Base-by-base conservation (phyloP, 352 stramenopile genomes). In the Globisporangium recalcitrans region DNA sequence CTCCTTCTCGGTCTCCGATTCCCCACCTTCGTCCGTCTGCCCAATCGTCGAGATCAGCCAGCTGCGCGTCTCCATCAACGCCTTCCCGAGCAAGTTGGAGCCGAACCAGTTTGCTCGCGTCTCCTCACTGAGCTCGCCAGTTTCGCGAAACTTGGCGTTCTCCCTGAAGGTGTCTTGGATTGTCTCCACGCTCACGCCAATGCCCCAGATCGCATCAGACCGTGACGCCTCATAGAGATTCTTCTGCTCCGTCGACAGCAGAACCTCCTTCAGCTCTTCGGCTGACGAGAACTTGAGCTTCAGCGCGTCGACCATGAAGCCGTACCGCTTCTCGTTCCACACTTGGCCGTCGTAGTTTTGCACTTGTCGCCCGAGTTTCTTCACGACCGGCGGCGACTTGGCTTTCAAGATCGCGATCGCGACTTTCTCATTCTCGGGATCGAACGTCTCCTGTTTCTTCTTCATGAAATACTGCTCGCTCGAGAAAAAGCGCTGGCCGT, bases 401-500 rank as follows among this genome's bases (percentile, higher is more conserved):
- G 77, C 75, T 27, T 68, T 69, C 4, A 87, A 52, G 19, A 89
- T 81, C 10, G 71, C 64, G 27, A 76, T n/a, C 1, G 77, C 77
- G 31, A 87, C 48, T 19, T 52, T 1, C 1, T 63, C 40, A 22
- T 89, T 89, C 1, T 69, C 46, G 1, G 69, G 69, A 38, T 89
- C 80, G 54, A 87, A 89, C 22, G 71, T 65, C 47, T 89, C 80
- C 62, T 89, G 80, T 67, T 89, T 89, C 24, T 66, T 55, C 77
- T 89, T 89, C 76, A 87, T 87, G 42, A 89, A 87, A 52, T 62
- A 85, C 72, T 89, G 80, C 59, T 89, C 80, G 40, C 77, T 87
- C n/a, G 80, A 89, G 62, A 75, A 80, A 62, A 74, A 87, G 2
- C 54, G 69, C 9, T 62, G 58, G 0, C 73, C 74, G 26, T 71